Conservation (phyloP, 2,329 filamentous ascomycete species). For the Sporothrix sp. region DNA sequence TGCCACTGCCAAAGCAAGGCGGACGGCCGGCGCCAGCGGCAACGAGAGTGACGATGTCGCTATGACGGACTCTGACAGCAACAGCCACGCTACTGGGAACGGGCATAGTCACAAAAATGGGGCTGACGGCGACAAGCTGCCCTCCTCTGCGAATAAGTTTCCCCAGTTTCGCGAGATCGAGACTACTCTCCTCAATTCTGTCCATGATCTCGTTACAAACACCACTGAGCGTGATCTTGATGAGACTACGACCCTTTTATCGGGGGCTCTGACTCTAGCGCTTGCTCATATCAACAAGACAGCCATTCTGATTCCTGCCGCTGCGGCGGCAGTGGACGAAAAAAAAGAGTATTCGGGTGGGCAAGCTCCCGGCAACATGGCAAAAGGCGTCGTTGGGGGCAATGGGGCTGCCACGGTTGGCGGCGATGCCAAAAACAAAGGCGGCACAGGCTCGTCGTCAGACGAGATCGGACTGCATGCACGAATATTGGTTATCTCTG, state of each 20-base stretch:
- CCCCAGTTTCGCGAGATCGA: conserved; percentile 85
- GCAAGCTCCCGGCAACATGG: conserved; percentile 15
- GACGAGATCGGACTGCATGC: conserved; percentile 49
- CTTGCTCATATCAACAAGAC: conserved; percentile 85
- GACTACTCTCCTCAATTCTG: conserved; percentile 62
- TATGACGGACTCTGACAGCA: conserved; percentile 3
- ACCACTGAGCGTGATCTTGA: conserved; percentile 57
- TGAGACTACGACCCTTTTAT: conserved; percentile 76
- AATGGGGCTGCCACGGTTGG: conserved; percentile 28
- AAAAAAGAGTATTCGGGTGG: not conserved
- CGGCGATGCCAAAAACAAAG: conserved; percentile 11
- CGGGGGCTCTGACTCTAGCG: conserved; percentile 82
- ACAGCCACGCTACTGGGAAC: conserved; percentile 19
- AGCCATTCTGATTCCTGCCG: conserved; percentile 14
- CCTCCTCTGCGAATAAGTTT: conserved; percentile 70
- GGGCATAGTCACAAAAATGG: conserved; percentile 18
- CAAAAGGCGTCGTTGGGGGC: not conserved
- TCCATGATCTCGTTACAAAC: conserved; percentile 60
- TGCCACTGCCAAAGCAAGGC: conserved; percentile 8
- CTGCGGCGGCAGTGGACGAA: conserved; percentile 13
- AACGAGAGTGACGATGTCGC: conserved; percentile 26
- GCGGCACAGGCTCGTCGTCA: conserved; percentile 13
- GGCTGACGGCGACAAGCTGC: conserved; percentile 19
- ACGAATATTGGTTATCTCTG: conserved; percentile 81
- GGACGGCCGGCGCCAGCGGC: conserved; percentile 31